Base-by-base conservation (phyloP, 163 green algal species). In the Chlorella variabilis region DNA sequence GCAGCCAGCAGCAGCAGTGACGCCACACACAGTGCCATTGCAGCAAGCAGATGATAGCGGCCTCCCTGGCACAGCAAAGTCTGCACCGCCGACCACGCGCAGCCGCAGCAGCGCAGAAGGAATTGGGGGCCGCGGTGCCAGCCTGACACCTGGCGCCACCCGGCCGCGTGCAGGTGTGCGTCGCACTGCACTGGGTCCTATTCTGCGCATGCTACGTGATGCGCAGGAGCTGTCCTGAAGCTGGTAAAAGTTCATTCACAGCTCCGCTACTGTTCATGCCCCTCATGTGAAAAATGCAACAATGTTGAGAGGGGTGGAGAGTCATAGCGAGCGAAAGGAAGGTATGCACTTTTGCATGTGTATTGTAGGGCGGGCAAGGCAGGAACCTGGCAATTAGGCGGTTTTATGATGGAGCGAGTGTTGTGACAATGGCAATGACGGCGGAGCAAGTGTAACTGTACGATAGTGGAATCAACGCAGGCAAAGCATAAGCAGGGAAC, bases 191-290 rank as follows among this genome's bases (percentile, higher is more conserved):
- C 71, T 89, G 36, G 84, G 84, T 2, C 76, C 84, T 31, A 77
- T 89, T 61, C 76, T 89, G 33, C 69, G 62, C 65, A 83, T 80
- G 75, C 49, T 68, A 76, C 82, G 58, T 9, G 74, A 66, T 13
- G 48, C 69, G 1, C 63, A 79, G 18, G 69, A 80, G 76, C 63
- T 82, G 41, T 31, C 23, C 6, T 67, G 34, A 71, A n/a, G 54
- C 23, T 54, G 45, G 11, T 54, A 11, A 23, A 11, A 33, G 17
- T 27, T 41, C 68, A 63, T 11, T 54, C 6, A 41, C 41, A 36
- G n/a, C n/a, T n/a, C n/a, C n/a, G n/a, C n/a, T n/a, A n/a, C n/a
- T n/a, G n/a, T n/a, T n/a, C n/a, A n/a, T n/a, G n/a, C n/a, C n/a
- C n/a, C n/a, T n/a, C n/a, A n/a, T n/a, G n/a, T n/a, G n/a, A n/a